A percentile compares a stretch with the other conserved stretches of the same genome.
These are phyloP conservation scores for Rhodocollybia butyracea DNA, from an alignment of 768 basidiomycete species.

Conservation along the genomic window DNA sequence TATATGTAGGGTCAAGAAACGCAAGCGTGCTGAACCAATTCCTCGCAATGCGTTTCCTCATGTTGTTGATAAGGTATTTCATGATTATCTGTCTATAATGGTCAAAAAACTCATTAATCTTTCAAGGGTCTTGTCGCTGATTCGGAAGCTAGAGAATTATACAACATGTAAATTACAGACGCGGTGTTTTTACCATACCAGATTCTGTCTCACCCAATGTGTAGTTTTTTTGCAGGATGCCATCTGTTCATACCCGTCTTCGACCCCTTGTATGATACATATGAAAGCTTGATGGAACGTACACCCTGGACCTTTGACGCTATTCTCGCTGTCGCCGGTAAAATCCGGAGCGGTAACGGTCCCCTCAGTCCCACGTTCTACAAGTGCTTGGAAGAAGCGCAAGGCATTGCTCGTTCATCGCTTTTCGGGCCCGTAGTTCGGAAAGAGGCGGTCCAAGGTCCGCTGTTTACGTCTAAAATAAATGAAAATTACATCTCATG, in stretches of 20 bases:
- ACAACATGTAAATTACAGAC: constrained; percentile 69
- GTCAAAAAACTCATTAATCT: constrained; percentile 1
- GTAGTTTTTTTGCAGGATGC: constrained; percentile 93
- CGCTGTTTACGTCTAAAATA: constrained; percentile 11
- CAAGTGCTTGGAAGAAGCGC: constrained; percentile 90
- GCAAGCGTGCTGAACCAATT: constrained; percentile 79
- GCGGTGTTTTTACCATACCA: constrained; percentile 29
- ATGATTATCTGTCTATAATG: constrained; percentile 1
- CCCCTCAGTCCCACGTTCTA: constrained; percentile 85
- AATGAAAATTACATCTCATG: constrained; percentile 1
- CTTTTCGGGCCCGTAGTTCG: constrained; percentile 91
- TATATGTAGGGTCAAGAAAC: constrained; percentile 67
- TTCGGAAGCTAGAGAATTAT: constrained; percentile 83
- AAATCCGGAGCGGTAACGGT: constrained; percentile 88
- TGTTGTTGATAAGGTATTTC: constrained; percentile 76
- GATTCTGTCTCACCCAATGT: constrained; percentile 21
- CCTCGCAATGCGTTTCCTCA: constrained; percentile 86
- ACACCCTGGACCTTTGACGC: constrained; percentile 96
- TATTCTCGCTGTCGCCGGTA: constrained; percentile 87
- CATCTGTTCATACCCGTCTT: constrained; percentile 96
- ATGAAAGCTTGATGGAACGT: constrained; percentile 87
- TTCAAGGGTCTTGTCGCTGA: constrained; percentile 80
- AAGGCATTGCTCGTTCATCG: constrained; percentile 91
- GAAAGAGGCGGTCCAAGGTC: constrained; percentile 93
- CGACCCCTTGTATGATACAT: constrained; percentile 90